These are phyloP conservation scores for Penicillium sp. DNA, from an alignment of 2,329 filamentous ascomycete genomes.

Conservation along the genomic window DNA sequence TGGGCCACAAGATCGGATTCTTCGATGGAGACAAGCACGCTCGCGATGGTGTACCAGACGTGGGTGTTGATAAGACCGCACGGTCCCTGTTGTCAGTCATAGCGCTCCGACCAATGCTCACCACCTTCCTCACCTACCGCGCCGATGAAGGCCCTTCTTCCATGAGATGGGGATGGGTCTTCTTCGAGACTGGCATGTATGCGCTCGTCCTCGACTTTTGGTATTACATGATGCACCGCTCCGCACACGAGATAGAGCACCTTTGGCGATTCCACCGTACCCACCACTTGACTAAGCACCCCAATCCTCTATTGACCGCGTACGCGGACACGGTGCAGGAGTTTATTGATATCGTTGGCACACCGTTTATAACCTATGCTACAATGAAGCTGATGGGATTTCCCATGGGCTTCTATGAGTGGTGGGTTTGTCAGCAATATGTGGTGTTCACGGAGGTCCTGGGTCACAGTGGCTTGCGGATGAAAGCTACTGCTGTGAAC, in stretches of 20 bases:
- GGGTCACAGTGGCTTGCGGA: constrained; percentile 22
- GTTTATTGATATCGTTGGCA: constrained; percentile 41
- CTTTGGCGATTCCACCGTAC: constrained; percentile 47
- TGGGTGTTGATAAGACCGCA: constrained; percentile 33
- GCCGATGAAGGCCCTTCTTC: constrained; percentile 20
- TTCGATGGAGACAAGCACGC: constrained; percentile 47
- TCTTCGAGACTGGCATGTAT: constrained; percentile 42
- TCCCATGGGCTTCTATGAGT: constrained; percentile 48
- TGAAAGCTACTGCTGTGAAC: constrained; percentile 35
- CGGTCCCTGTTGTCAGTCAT: constrained; percentile 32
- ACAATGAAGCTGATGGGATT: constrained; percentile 38
- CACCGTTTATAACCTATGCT: constrained; percentile 40
- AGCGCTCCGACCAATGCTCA: constrained; percentile 31
- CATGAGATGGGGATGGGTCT: constrained; percentile 34
- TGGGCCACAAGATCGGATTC: constrained; percentile 43
- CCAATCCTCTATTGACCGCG: constrained; percentile 40
- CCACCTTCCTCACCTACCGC: constrained; percentile 28
- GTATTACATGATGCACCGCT: constrained; percentile 37
- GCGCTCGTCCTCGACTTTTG: constrained; percentile 45
- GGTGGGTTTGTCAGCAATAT: constrained; percentile 37
- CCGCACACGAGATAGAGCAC: constrained; percentile 39
- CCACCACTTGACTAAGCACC: constrained; percentile 47
- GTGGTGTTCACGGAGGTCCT: constrained; percentile 31
- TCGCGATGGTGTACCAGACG: constrained; percentile 45
- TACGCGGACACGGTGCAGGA: constrained; percentile 47